Evolutionary conservation across 768 basidiomycete genomes (phyloP), one percentile per base, ranked within the genome.

Genomic region (Amyloporia xantha): DNA sequence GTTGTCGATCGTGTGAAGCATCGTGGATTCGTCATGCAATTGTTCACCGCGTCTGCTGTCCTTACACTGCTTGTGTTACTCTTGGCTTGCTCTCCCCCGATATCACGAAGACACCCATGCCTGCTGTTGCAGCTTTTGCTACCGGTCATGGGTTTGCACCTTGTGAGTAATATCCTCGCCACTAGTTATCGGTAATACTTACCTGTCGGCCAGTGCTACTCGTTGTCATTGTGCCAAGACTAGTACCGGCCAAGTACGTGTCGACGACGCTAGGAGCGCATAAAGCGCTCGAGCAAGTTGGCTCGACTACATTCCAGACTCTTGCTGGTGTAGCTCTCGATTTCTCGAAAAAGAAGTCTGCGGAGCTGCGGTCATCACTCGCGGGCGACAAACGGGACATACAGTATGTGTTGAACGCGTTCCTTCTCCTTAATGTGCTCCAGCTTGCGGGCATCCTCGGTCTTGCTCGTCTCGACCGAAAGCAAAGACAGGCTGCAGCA

Each of bases 201-300:
- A 58, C 21, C 35, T 33, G 28, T 3, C 13, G 25, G 30, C 1
- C 54, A 87, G 86, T 89, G 24, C 66, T 90, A 9, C 71, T 89
- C 10, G 87, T 85, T 6, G 72, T 90, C 13, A 70, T 90, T 27
- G 87, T 89, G 0, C 86, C 87, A 0, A 76, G 74, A 44, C 76
- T 90, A 24, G 84, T 90, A 0, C 75, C 79, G 5, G 54, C 74
- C 17, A 84, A 83, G 61, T 89, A 84, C 62, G 79, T 90, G 39
- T 83, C 84, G 1, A 89, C 88, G 1, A 85, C 84, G 4, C 70
- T 90, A 0, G 87, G 86, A 1, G 79, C 81, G 5, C 86, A 90
- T 60, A 89, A 90, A 62, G 80, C 81, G 60, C 68, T 90, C 50
- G 87, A 90, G 60, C 81, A 86, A 62, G 79, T 81, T 2, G 86